Base-by-base conservation (phyloP, 352 stramenopile genomes). In the Phytophthora agathidicida region DNA sequence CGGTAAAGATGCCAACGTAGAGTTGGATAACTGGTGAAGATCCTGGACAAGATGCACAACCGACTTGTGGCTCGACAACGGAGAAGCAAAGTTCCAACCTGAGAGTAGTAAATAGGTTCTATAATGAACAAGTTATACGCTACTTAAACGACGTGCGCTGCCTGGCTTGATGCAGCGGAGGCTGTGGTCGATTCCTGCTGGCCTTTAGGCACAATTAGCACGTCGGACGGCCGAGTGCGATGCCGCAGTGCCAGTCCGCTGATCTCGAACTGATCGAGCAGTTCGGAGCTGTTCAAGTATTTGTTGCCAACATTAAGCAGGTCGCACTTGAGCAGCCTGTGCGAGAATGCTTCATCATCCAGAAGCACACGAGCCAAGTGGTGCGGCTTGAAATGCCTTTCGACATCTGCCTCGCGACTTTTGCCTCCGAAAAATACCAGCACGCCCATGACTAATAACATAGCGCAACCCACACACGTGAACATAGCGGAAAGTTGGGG, bases 211-310 rank as follows among this genome's bases (percentile, higher is more conserved):
- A 80, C 71, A 52, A 77, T 62, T 0, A 86, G 43, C 20, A 83
- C 71, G 35, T 80, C 76, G 3, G 48, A 68, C 9, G 73, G 73
- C 13, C 66, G 64, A 3, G 64, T 54, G 22, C 73, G 65, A 58
- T 85, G 74, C 7, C 70, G 61, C 7, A 87, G 56, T 8, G 72
- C 70, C 7, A 87, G 44, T 6, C 74, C 77, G 6, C 61, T 71
- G 36, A 87, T 78, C 63, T 87, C 77, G 27, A 87, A 87, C 45
- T 81, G 68, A 46, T 80, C 66, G 5, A 87, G 61, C 37, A 81
- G 49, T 67, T 85, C 74, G 8, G 77, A 85, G 61, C 67, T 83
- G 23, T 75, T 65, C 11, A 87, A 47, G 8, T 77, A 75, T 20
- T 80, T 76, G 39, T 72, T 76, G 23, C 63, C 77, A 13, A 87